Base-by-base conservation (phyloP, 1,284 basidiomycete species). In the Marasmius tenuissimus region DNA sequence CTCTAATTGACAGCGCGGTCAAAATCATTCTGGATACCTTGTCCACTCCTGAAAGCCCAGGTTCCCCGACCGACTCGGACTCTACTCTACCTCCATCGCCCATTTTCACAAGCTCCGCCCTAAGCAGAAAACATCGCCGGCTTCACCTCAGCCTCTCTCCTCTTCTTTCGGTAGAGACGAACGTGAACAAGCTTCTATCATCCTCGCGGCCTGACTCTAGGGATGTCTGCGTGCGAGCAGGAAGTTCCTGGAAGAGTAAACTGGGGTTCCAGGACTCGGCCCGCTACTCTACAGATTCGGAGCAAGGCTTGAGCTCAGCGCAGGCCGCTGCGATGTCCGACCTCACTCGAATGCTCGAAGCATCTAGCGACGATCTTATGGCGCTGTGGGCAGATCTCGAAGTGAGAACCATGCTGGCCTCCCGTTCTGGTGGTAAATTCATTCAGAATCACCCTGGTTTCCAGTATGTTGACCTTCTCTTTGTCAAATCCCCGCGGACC, bases 361-460 rank as follows among this genome's bases (percentile, higher is more conserved):
- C 83, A 0, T 83, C 83, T 56, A 79, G 80, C n/a, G 79, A 85
- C 6, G 87, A 89, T 64, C 86, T 91, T 50, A 73, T 82, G 18
- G 72, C 76, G 8, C 72, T 92, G 6, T 91, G 89, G 89, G 75
- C 76, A 20, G 85, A 90, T 62, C 65, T 75, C 1, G 76, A 75
- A 1, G 79, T 90, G 0, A 78, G 78, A 62, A 78, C 80, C 22
- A 75, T 88, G 63, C 68, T 92, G 58, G 71, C 71, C 33, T 76
- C 27, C 27, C 27, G 27, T 27, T 27, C 76, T 61, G 76, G 78
- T 52, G 77, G 79, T 3, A 69, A 89, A 1, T 70, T 76, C 33
- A 69, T 91, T 68, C 82, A 87, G 63, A 78, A 85, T 45, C 78
- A 77, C 22, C 80, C 87, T 9, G 89, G 89, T 20, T 91, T 91